Evolutionary conservation across 768 basidiomycete species (phyloP).

Genomic region (Lactifluus volemus): DNA sequence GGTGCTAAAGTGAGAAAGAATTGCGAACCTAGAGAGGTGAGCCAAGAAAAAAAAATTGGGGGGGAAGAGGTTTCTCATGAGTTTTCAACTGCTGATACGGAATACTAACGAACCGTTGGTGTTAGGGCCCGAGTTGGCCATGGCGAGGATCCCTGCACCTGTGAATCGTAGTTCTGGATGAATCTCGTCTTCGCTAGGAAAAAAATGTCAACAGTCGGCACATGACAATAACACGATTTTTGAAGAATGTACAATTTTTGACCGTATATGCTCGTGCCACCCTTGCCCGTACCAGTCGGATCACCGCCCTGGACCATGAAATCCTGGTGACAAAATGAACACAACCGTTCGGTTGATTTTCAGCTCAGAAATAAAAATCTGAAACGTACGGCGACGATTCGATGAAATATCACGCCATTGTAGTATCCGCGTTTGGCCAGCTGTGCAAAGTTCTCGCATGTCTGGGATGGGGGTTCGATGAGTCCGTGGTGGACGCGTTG

Average conservation of each 20-base stretch:
- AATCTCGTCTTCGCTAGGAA: constrained; percentile 75
- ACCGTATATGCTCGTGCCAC: constrained; percentile 84
- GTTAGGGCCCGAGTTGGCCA: constrained; percentile 97
- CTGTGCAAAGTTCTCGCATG: constrained; percentile 92
- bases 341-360: neutral
- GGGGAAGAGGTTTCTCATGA: too few species aligned
- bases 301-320: constrained; percentile 98
- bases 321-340: constrained; percentile 43
- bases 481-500: neutral
- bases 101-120: constrained; percentile 51
- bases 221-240: too few species aligned
- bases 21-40: constrained; percentile 61
- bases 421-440: constrained; percentile 91
- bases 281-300: constrained; percentile 91
- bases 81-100: too few species aligned
- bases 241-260: constrained; percentile 62
- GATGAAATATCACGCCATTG: constrained; percentile 83
- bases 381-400: constrained; percentile 69
- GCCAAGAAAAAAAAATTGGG: neutral
- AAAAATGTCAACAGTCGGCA: too few species aligned
- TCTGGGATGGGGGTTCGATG: constrained; percentile 38
- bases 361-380: neutral
- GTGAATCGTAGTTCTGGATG: constrained; percentile 88
- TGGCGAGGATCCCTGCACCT: constrained; percentile 91
- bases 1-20: constrained; percentile 86